phyloP scores from a whole-genome alignment of 257 asterid genomes.

The Ilex asprella region DNA sequence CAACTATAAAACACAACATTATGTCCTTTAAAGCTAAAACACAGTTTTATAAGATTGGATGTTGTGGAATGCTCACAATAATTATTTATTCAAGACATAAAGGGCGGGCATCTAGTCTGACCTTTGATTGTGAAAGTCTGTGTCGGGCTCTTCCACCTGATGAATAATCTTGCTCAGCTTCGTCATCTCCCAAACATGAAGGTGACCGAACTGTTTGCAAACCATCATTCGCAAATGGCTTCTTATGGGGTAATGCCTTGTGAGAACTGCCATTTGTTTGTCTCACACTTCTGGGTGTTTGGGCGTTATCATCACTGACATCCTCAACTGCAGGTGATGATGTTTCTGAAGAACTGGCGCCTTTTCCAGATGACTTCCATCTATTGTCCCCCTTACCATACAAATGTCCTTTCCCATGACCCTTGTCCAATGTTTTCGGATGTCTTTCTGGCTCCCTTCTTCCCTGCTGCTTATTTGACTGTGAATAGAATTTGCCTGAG shows the following conservation, averaged over 20 bases:
- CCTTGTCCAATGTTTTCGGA: conserved; percentile 20
- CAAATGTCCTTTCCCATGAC: conserved; percentile 20
- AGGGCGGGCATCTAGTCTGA: conserved; percentile 12
- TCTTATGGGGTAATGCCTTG: conserved; percentile 23
- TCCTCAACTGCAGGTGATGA: conserved; percentile 51
- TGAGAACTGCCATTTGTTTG: conserved; percentile 16
- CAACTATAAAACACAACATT: too few species aligned
- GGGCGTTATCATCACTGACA: conserved; percentile 38
- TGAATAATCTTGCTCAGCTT: conserved; percentile 22
- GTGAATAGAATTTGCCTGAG: conserved; percentile 18
- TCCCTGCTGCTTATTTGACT: not conserved
- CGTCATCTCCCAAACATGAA: conserved; percentile 25
- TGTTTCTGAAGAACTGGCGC: conserved; percentile 27
- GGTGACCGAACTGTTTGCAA: conserved; percentile 20
- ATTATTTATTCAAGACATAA: too few species aligned
- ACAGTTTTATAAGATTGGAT: too few species aligned
- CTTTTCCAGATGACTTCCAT: conserved; percentile 28
- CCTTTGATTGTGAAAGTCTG: conserved; percentile 40
- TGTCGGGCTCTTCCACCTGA: conserved; percentile 29
- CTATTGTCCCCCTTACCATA: conserved; percentile 29
- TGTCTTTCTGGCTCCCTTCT: not conserved
- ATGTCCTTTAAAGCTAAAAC: too few species aligned
- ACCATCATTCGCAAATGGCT: conserved; percentile 21
- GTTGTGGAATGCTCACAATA: too few species aligned
- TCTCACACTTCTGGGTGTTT: conserved; percentile 21